Base-by-base conservation (phyloP, 805 yeast genomes). In the Lachancea kluyveri region DNA sequence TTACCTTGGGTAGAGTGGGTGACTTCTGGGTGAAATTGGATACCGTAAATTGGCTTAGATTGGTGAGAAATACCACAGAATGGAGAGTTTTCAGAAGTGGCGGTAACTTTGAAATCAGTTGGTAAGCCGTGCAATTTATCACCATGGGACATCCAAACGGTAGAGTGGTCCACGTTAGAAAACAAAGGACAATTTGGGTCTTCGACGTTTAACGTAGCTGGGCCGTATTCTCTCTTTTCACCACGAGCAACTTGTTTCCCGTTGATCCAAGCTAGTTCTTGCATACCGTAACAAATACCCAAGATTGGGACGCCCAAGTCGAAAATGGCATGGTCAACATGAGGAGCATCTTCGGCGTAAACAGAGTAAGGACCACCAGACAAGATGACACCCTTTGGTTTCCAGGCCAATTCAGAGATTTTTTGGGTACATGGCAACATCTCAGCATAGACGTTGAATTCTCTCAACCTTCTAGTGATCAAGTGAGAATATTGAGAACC, bases 101-200 rank as follows among this genome's bases (percentile, higher is more conserved):
- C 98, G 40, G 88, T 86, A 39, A 82, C 74, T 60, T 79, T 77
- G 74, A 76, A 92, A 23, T 94, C 95, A 26, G 73, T 71, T 51
- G 98, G 98, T 48, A 92, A 72, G 33, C 90, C 83, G 51, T 77
- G 78, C 54, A 92, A 72, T 70, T 92, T 92, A 67, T 92, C 98
- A 56, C 95, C 95, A 64, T 92, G 98, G 29, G 97, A 88, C 98
- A 92, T 92, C 98, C 98, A 92, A 41, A 92, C 96, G 60, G 81
- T 88, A 38, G 94, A 86, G 67, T 92, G 81, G 62, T 87, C 94
- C 49, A 92, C 85, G 40, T 80, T 96, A 42, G 77, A 70, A 65
- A 92, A 92, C 42, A 92, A 68, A 13, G 83, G 77, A 60, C 85
- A 76, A 13, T 62, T 36, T 24, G 64, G 43, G 55, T 85, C 92